phyloP scores from a whole-genome alignment of 176 grass and related monocot genomes.

The Oryza meyeriana region DNA sequence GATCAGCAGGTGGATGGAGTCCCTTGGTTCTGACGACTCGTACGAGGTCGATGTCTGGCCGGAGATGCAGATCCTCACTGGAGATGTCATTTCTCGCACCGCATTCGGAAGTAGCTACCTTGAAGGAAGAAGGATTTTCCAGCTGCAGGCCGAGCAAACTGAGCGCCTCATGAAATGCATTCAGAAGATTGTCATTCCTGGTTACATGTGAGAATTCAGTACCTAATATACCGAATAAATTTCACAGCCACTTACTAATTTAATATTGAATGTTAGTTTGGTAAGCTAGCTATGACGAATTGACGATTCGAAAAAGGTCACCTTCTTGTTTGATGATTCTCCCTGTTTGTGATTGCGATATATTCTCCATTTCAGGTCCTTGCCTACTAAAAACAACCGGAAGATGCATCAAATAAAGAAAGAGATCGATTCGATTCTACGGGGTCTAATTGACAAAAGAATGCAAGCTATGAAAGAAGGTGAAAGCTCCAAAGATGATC shows the following conservation, averaged over 20 bases:
- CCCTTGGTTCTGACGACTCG: conserved; percentile 11
- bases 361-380: conserved; percentile 30
- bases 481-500: conserved; percentile 32
- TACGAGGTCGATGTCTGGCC: conserved; percentile 50
- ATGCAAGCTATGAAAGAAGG: conserved; percentile 37
- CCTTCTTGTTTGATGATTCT: too few relatives aligned
- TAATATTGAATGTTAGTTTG: too few relatives aligned
- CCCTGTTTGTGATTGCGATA: too few relatives aligned
- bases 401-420: conserved; percentile 38
- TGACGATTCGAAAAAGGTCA: too few relatives aligned
- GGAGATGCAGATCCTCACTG: conserved; percentile 57
- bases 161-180: conserved; percentile 5
- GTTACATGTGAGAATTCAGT: conserved; percentile 48
- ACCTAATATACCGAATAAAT: too few relatives aligned
- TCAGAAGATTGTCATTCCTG: conserved; percentile 29
- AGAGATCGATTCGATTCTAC: conserved; percentile 41
- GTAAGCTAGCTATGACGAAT: too few relatives aligned
- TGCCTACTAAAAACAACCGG: conserved; percentile 49
- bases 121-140: conserved; percentile 53
- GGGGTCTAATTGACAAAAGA: conserved; percentile 44
- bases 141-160: conserved; percentile 44
- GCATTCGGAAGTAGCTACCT: conserved; percentile 53
- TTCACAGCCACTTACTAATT: too few relatives aligned
- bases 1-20: conserved; percentile 41
- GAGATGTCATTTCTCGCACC: conserved; percentile 58